Conservation (phyloP, 2,329 filamentous ascomycete species). For the Venturia carpophila region DNA sequence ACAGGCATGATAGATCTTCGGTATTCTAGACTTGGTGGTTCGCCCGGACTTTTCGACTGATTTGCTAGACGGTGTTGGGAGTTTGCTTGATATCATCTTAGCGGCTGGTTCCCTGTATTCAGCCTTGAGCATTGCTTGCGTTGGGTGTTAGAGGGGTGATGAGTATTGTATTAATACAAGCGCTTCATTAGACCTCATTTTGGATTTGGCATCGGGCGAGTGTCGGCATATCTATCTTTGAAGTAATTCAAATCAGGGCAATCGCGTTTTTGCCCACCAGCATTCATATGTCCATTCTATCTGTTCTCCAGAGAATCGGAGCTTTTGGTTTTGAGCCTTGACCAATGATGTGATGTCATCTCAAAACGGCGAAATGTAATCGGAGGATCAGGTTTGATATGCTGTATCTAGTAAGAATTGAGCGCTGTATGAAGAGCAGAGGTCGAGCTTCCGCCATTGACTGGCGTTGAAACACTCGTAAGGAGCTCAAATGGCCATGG, state of each 20-base stretch:
- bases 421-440: no score
- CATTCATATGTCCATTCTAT: no score
- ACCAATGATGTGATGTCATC: background rate
- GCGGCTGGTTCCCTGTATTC: background rate
- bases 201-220: background rate
- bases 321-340: background rate
- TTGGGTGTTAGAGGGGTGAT: background rate
- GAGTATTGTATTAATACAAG: background rate
- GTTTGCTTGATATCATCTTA: background rate
- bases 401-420: no score
- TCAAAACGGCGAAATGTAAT: background rate
- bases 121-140: background rate
- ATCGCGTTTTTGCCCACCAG: background rate
- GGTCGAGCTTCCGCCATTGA: no score
- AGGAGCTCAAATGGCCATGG: no score
- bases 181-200: background rate
- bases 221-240: background rate
- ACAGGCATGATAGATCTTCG: background rate
- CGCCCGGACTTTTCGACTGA: background rate
- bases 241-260: background rate
- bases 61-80: background rate
- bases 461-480: no score
- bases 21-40: conserved; percentile 11
- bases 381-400: background rate
- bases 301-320: background rate